Evolutionary conservation across 2,329 filamentous ascomycete species (phyloP), one percentile per base, ranked within the genome.

Genomic region (Mycosphaerelloides madeirae): DNA sequence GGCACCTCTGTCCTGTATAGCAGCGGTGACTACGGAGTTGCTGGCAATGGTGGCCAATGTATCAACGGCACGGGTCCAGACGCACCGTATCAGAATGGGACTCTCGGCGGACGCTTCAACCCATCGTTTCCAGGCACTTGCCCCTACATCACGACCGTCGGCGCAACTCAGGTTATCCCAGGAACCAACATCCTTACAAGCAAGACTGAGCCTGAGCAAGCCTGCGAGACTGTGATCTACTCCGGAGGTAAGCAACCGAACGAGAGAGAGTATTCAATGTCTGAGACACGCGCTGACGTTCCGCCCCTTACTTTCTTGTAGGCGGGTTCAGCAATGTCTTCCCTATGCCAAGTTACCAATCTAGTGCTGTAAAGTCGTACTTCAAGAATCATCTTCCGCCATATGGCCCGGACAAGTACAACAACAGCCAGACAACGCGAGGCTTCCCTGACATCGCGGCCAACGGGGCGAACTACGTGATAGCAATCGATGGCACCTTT

Each of bases 241-340:
- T 56, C 53, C 20, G 70, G 71, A 6, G n/a, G n/a, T n/a, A n/a
- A n/a, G n/a, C n/a, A n/a, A n/a, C n/a, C n/a, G n/a, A n/a, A n/a
- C n/a, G n/a, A n/a, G n/a, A n/a, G n/a, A n/a, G n/a, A n/a, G n/a
- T n/a, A n/a, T n/a, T n/a, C n/a, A n/a, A n/a, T n/a, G n/a, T n/a
- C n/a, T n/a, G n/a, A n/a, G n/a, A n/a, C n/a, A n/a, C n/a, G n/a
- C n/a, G n/a, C n/a, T n/a, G n/a, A n/a, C n/a, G n/a, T n/a, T n/a
- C n/a, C n/a, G n/a, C n/a, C n/a, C n/a, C n/a, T n/a, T n/a, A n/a
- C n/a, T n/a, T n/a, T n/a, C n/a, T n/a, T n/a, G n/a, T n/a, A n/a
- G 73, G 74, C 14, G 74, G 74, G 12, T 76, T 77, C 60, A 70
- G 66, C 50, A 74, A 76, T 55, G 64, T 73, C 53, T 77, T 75